Evolutionary conservation across 352 stramenopile species (phyloP).

Genomic region (Pythium coloratum): DNA sequence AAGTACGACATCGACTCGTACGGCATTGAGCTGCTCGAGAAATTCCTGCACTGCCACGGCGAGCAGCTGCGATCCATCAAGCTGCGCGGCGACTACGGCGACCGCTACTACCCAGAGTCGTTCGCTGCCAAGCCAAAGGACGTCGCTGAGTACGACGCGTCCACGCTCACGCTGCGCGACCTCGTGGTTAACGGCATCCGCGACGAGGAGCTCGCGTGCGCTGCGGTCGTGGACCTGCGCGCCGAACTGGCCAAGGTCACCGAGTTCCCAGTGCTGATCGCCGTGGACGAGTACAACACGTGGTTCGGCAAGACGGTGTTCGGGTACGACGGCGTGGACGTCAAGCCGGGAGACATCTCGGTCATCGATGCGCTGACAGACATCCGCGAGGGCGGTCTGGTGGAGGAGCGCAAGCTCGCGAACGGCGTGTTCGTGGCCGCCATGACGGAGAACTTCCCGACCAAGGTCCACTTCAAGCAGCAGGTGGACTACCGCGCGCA

Average conservation of each 20-base stretch:
- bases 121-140: slow-evolving; percentile 78
- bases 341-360: slow-evolving; percentile 75
- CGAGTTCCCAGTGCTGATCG: slow-evolving; percentile 85
- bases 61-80: slow-evolving; percentile 65
- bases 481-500: slow-evolving; percentile 80
- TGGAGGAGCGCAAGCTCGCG: slow-evolving; percentile 56
- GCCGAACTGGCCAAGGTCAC: slow-evolving; percentile 74
- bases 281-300: slow-evolving; percentile 89
- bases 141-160: slow-evolving; percentile 47
- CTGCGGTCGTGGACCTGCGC: slow-evolving; percentile 79
- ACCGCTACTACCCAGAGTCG: slow-evolving; percentile 78
- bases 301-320: slow-evolving; percentile 88
- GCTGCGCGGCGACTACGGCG: slow-evolving; percentile 68
- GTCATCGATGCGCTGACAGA: slow-evolving; percentile 78
- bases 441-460: slow-evolving; percentile 84
- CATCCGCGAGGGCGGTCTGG: slow-evolving; percentile 61
- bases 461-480: slow-evolving; percentile 75
- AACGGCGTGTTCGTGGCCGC: slow-evolving; percentile 85
- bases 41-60: slow-evolving; percentile 76
- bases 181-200: slow-evolving; percentile 77
- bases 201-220: slow-evolving; percentile 80
- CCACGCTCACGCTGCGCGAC: slow-evolving; percentile 69
- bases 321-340: slow-evolving; percentile 79
- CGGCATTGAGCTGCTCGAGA: slow-evolving; percentile 75
- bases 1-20: slow-evolving; percentile 89